Percentiles rank a stretch among this genome's conserved stretches.
These are phyloP conservation scores for Neonectria magnoliae DNA, from an alignment of 2,329 filamentous ascomycete species.

Conservation along the genomic window DNA sequence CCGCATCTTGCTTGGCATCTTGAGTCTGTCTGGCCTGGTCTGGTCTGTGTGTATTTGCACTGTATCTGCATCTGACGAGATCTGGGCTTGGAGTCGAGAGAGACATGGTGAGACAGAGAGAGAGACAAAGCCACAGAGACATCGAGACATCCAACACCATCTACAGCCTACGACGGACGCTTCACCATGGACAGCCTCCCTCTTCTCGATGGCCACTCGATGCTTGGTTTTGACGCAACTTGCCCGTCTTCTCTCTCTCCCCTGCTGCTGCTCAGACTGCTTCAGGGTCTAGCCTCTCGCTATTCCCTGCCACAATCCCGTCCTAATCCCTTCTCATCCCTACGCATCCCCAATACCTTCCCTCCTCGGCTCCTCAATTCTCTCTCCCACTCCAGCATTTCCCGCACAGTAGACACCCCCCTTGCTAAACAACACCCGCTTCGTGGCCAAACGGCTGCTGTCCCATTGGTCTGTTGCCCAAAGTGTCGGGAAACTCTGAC, in stretches of 20 bases:
- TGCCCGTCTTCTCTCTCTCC: neutral
- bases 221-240: neutral
- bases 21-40: neutral
- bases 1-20: neutral
- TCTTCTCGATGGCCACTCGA: neutral
- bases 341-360: neutral
- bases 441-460: slow-evolving; percentile 22
- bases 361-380: neutral
- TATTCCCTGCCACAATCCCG: neutral
- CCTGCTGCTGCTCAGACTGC: slow-evolving; percentile 2
- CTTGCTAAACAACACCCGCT: slow-evolving; percentile 5
- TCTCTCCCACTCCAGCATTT: slow-evolving; percentile 33
- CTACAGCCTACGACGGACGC: neutral
- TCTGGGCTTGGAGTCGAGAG: neutral
- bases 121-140: too few species aligned
- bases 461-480: slow-evolving; percentile 28
- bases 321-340: neutral
- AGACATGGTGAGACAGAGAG: neutral
- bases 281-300: neutral
- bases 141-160: neutral
- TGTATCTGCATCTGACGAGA: neutral
- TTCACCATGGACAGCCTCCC: neutral
- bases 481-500: neutral
- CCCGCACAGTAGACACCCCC: slow-evolving; percentile 33
- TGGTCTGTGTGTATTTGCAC: neutral